These are phyloP conservation scores for Chaetomiaceae sp. DNA, from an alignment of 2,329 filamentous ascomycete species.

Conservation along the genomic window DNA sequence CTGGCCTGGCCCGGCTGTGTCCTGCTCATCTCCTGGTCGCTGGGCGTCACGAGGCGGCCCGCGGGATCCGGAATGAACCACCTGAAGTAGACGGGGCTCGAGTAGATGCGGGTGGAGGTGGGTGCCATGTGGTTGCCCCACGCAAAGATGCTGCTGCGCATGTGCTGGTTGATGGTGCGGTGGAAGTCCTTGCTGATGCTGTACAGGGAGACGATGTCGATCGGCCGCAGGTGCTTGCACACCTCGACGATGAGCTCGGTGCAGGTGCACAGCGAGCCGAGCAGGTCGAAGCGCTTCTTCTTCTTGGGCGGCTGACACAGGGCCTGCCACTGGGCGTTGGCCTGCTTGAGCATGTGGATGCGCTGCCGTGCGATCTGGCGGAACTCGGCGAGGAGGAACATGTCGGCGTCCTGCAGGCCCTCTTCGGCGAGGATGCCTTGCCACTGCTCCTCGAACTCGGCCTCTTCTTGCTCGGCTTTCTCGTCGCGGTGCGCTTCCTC, in stretches of 20 bases:
- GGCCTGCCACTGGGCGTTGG: slow-evolving; percentile 12
- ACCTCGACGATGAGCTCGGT: slow-evolving; percentile 53
- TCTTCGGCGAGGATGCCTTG: slow-evolving; percentile 4
- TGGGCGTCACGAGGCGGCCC: slow-evolving; percentile 37
- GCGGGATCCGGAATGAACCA: slow-evolving; percentile 59
- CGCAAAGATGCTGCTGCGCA: slow-evolving; percentile 53
- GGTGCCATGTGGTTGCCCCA: slow-evolving; percentile 53
- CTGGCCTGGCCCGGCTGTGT: slow-evolving; percentile 9
- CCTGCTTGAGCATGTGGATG: slow-evolving; percentile 9
- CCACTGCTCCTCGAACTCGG: slow-evolving; percentile 16
- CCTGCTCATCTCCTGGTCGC: slow-evolving; percentile 19
- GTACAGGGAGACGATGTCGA: slow-evolving; percentile 61
- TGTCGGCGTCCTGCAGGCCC: slow-evolving; percentile 5
- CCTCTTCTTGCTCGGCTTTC: neutral
- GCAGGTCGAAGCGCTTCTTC: slow-evolving; percentile 35
- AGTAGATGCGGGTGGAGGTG: slow-evolving; percentile 53
- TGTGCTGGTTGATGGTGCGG: slow-evolving; percentile 52
- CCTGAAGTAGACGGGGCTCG: slow-evolving; percentile 54
- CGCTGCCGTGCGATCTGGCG: slow-evolving; percentile 18
- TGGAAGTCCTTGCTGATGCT: slow-evolving; percentile 61
- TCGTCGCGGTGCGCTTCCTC: neutral
- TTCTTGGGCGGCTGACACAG: neutral
- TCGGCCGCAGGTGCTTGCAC: slow-evolving; percentile 48
- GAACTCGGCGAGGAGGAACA: slow-evolving; percentile 12
- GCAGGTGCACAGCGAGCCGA: slow-evolving; percentile 41